Evolutionary conservation across 306 rosid species (phyloP).

Genomic region (Malus orientalis): DNA sequence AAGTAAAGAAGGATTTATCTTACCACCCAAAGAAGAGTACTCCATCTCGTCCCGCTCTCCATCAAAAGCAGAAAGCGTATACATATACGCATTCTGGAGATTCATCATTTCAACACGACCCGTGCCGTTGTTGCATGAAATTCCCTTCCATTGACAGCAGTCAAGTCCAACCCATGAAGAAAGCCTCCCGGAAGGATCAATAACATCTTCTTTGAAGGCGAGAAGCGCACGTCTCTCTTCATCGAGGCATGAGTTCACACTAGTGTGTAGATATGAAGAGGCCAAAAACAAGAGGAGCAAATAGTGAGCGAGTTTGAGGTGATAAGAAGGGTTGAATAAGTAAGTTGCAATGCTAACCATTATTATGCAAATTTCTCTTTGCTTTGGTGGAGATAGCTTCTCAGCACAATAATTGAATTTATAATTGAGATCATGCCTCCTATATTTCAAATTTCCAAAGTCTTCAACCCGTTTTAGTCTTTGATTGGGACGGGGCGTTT

Average conservation of each 20-base stretch:
- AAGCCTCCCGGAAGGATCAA: slow-evolving; percentile 20
- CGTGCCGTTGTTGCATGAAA: slow-evolving; percentile 23
- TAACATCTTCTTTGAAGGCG: slow-evolving; percentile 25
- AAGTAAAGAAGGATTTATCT: slow-evolving; percentile 27
- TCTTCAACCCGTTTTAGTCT: no score
- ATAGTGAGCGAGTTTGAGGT: no score
- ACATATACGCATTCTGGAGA: slow-evolving; percentile 9
- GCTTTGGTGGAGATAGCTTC: background rate
- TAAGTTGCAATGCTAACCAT: background rate
- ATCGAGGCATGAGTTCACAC: slow-evolving; percentile 5
- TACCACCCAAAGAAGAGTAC: slow-evolving; percentile 10
- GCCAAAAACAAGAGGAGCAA: no score
- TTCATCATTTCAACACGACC: slow-evolving; percentile 26
- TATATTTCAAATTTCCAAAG: background rate
- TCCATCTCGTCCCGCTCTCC: background rate
- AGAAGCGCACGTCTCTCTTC: slow-evolving; percentile 26
- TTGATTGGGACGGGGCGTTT: no score
- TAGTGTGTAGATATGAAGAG: background rate
- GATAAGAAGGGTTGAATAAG: no score
- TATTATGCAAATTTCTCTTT: background rate
- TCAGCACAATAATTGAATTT: background rate
- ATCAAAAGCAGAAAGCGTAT: background rate
- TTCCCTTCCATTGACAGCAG: slow-evolving; percentile 34
- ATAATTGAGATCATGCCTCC: background rate
- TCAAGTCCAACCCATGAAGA: slow-evolving; percentile 27